A percentile compares a stretch with the other conserved stretches of the same genome.
Evolutionary conservation across 495 filamentous ascomycete species (phyloP).

Genomic region (Cercophora samala): DNA sequence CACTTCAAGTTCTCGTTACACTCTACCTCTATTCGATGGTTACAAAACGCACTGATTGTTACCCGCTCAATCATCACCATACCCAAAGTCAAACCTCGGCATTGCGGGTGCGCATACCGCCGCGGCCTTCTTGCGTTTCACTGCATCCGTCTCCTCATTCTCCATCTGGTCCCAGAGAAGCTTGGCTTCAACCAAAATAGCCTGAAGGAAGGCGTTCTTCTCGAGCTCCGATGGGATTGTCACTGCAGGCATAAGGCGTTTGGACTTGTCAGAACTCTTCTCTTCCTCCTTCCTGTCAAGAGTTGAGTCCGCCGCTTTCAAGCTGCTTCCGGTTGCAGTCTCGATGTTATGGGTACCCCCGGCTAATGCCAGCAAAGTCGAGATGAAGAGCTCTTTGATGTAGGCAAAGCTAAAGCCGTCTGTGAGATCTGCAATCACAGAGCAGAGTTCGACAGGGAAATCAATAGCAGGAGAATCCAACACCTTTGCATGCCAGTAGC

Average conservation of each 20-base stretch:
- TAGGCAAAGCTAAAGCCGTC: constrained; percentile 58
- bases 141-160: not conserved
- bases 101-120: not conserved
- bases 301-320: not conserved
- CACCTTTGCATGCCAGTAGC: constrained; percentile 50
- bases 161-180: constrained; percentile 16
- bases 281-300: not conserved
- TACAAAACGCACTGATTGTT: too few relatives aligned
- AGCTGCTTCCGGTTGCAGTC: not conserved
- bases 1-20: too few relatives aligned
- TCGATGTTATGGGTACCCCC: not conserved
- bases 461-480: constrained; percentile 28
- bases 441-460: constrained; percentile 42
- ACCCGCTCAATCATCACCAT: not conserved
- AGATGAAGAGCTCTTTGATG: constrained; percentile 55
- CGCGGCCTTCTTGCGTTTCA: not conserved
- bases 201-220: not conserved
- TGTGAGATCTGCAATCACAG: constrained; percentile 48
- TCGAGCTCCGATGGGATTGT: not conserved
- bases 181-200: not conserved
- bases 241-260: not conserved
- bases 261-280: constrained; percentile 2
- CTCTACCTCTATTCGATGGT: too few relatives aligned
- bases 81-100: not conserved
- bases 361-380: constrained; percentile 29